Conservation (phyloP, 2,329 filamentous ascomycete genomes). For the Zymoseptoria crescenta region DNA sequence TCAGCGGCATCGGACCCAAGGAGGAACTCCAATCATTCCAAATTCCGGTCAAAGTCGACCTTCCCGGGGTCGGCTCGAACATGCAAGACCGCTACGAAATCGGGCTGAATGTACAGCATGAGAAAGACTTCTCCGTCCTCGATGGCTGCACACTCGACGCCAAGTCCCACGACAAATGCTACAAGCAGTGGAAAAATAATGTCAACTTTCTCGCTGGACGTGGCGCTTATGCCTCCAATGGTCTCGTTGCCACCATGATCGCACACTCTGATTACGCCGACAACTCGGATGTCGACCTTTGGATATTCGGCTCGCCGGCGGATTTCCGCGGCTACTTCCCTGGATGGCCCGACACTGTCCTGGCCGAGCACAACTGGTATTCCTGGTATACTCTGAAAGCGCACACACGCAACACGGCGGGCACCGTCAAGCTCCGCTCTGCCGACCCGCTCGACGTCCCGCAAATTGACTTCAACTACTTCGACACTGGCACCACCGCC, state of each 20-base stretch:
- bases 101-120: conserved; percentile 40
- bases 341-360: conserved; percentile 41
- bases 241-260: conserved; percentile 45
- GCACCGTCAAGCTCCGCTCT: conserved; percentile 53
- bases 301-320: conserved; percentile 49
- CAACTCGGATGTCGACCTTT: conserved; percentile 44
- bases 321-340: conserved; percentile 51
- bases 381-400: conserved; percentile 51
- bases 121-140: conserved; percentile 30
- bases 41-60: conserved; percentile 48
- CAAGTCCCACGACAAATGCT: conserved; percentile 33
- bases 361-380: conserved; percentile 39
- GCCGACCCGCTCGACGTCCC: conserved; percentile 57
- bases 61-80: conserved; percentile 56
- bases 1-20: conserved; percentile 52
- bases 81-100: conserved; percentile 54
- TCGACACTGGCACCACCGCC: conserved; percentile 36
- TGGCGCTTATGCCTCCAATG: conserved; percentile 43
- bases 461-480: conserved; percentile 56
- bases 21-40: conserved; percentile 45
- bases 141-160: conserved; percentile 33
- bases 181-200: conserved; percentile 36
- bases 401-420: conserved; percentile 53
- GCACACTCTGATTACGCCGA: conserved; percentile 31
- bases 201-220: conserved; percentile 29